phyloP scores from a whole-genome alignment of 1,139 yeast genomes.

The Pichia sp. region DNA sequence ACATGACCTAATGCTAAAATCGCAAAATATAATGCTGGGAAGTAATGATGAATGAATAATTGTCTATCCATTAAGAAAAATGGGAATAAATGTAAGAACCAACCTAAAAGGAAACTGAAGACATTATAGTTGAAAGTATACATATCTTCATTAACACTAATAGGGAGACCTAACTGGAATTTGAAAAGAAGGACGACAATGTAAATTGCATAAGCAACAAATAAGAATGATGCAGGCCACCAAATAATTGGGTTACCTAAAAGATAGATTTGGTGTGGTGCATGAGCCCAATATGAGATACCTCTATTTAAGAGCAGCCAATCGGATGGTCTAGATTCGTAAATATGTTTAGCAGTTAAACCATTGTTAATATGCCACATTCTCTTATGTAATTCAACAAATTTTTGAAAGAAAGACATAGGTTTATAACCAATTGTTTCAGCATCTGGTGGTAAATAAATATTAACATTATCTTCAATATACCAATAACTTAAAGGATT shows the following conservation, averaged over 20 bases:
- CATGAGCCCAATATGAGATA: conserved; percentile 78
- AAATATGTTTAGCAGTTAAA: conserved; percentile 75
- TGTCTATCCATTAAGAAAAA: conserved; percentile 93
- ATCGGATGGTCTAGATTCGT: conserved; percentile 79
- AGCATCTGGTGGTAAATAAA: conserved; percentile 37
- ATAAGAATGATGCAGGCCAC: conserved; percentile 71
- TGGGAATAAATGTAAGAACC: conserved; percentile 80
- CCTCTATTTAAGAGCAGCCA: conserved; percentile 93
- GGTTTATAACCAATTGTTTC: conserved; percentile 56
- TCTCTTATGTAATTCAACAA: conserved; percentile 69
- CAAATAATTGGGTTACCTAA: conserved; percentile 87
- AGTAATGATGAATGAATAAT: conserved; percentile 85
- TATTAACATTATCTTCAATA: conserved; percentile 68
- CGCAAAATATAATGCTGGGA: conserved; percentile 88
- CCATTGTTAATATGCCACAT: conserved; percentile 94
- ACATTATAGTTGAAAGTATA: conserved; percentile 68
- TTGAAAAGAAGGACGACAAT: conserved; percentile 50
- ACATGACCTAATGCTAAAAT: conserved; percentile 77
- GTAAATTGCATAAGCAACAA: conserved; percentile 50
- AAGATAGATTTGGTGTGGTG: conserved; percentile 73
- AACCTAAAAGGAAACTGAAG: conserved; percentile 66
- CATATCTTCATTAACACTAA: conserved; percentile 45
- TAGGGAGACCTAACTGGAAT: conserved; percentile 65
- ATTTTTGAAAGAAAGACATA: conserved; percentile 61
- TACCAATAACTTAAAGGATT: conserved; percentile 77